Conservation (phyloP, 371 early-diverging fungal species). For the Mucor piriformis region DNA sequence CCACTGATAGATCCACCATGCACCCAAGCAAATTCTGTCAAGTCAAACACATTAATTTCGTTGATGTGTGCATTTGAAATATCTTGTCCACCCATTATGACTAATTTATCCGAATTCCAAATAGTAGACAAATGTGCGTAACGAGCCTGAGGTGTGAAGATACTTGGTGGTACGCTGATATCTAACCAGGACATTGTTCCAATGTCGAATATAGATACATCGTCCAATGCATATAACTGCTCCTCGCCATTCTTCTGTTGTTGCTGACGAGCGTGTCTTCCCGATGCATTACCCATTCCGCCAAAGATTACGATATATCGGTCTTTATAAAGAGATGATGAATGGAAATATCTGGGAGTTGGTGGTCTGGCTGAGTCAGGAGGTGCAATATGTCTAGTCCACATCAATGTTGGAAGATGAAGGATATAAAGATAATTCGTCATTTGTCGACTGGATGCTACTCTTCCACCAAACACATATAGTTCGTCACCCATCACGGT, state of each 20-base stretch:
- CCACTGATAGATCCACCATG: conserved; percentile 62
- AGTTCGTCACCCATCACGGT: conserved; percentile 68
- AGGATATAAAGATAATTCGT: conserved; percentile 75
- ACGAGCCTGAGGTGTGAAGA: conserved; percentile 67
- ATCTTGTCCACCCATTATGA: conserved; percentile 82
- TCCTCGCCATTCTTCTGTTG: conserved; percentile 22
- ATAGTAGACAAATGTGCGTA: conserved; percentile 76
- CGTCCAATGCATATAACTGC: conserved; percentile 64
- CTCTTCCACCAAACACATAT: conserved; percentile 80
- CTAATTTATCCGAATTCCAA: conserved; percentile 53
- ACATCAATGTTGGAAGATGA: conserved; percentile 63
- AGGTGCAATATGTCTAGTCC: conserved; percentile 60
- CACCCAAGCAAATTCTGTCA: conserved; percentile 67
- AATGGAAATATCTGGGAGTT: conserved; percentile 77
- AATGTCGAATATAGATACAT: conserved; percentile 69
- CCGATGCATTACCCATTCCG: conserved; percentile 53
- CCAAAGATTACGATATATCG: conserved; percentile 64
- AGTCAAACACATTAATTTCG: conserved; percentile 76
- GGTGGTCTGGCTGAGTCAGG: conserved; percentile 52
- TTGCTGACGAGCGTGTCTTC: neutral
- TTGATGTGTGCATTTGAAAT: conserved; percentile 73
- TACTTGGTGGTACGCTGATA: conserved; percentile 48
- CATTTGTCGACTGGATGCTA: conserved; percentile 68
- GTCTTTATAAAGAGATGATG: conserved; percentile 61
- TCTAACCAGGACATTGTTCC: conserved; percentile 63